Conservation (phyloP, 257 asterid species). For the Galeopsis tetrahit region DNA sequence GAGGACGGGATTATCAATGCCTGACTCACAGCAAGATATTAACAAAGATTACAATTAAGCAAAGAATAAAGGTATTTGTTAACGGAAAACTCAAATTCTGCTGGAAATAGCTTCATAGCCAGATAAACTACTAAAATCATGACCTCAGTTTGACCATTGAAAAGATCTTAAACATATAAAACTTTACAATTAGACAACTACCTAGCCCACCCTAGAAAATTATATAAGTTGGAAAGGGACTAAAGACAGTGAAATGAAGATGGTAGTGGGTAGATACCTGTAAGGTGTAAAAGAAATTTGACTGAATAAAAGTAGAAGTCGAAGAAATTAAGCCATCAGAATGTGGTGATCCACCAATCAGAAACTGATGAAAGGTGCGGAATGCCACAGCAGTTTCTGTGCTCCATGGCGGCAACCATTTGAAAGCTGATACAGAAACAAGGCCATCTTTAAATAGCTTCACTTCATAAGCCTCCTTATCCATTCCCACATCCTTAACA, state of each 20-base stretch:
- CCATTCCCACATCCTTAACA: conserved; percentile 39
- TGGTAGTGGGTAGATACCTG: conserved; percentile 54
- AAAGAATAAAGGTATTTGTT: conserved; percentile 3
- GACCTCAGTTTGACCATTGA: conserved; percentile 9
- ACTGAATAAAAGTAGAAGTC: conserved; percentile 44
- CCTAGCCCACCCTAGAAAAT: conserved; percentile 16
- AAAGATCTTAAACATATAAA: conserved; percentile 19
- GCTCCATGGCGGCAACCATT: conserved; percentile 96
- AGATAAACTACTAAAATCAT: conserved; percentile 23
- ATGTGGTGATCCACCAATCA: conserved; percentile 72
- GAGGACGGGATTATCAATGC: conserved; percentile 4
- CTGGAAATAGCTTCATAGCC: conserved; percentile 18
- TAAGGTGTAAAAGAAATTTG: conserved; percentile 54
- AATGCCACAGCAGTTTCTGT: conserved; percentile 93
- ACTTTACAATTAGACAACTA: conserved; percentile 16
- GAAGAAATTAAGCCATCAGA: conserved; percentile 48
- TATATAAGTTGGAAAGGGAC: background rate
- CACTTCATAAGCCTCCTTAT: conserved; percentile 51
- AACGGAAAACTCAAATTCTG: conserved; percentile 14
- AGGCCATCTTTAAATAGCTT: conserved; percentile 81
- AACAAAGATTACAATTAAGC: conserved; percentile 12
- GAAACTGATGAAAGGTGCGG: conserved; percentile 79
- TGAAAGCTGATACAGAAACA: conserved; percentile 81
- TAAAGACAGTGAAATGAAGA: conserved; percentile 26
- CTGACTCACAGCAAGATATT: background rate